Base-by-base conservation (phyloP, 352 stramenopile species). In the Blastocystis sp. region DNA sequence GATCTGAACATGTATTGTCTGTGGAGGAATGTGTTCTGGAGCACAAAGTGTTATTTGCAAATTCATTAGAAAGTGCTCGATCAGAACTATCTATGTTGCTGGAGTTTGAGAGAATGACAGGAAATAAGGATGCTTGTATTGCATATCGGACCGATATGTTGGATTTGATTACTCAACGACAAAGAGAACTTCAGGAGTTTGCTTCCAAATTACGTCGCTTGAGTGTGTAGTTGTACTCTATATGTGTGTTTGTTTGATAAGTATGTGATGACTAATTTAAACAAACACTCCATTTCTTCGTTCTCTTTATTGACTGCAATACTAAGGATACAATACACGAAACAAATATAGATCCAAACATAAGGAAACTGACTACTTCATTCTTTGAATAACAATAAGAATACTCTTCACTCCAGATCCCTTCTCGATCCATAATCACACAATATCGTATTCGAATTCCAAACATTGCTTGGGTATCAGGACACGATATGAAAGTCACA, bases 11-110 rank as follows among this genome's bases (percentile, higher is more conserved):
- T 6, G 37, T 63, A 24, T 11, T 29, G 3, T 65, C 71, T 52
- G 27, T 65, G 51, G 71, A 65, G 16, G 71, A 83, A 35, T 83
- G 71, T 42, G n/a, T 83, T 1, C 21, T 54, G 16, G 24, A 61
- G 71, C 49, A 83, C 14, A 83, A 83, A 37, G 42, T 65, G 29
- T 14, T 67, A 12, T 42, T 83, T 24, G 57, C n/a, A 5, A 61
- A 83, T 21, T 37, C 21, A 32, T 37, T 83, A 5, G 29, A 65
- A 24, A 51, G 46, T n/a, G 43, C 58, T 37, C 71, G 58, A 56
- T 21, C 14, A 1, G 71, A 83, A 49, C 49, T 83, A 56, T 7
- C 21, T 16, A 32, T 83, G 71, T 21, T 83, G 49, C 4, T 52
- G 49, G 71, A 83, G 46, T 67, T 83, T 12, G 27, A 61, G 24